These are phyloP conservation scores for Nicotiana rustica DNA, from an alignment of 305 asterid genomes.

Conservation along the genomic window DNA sequence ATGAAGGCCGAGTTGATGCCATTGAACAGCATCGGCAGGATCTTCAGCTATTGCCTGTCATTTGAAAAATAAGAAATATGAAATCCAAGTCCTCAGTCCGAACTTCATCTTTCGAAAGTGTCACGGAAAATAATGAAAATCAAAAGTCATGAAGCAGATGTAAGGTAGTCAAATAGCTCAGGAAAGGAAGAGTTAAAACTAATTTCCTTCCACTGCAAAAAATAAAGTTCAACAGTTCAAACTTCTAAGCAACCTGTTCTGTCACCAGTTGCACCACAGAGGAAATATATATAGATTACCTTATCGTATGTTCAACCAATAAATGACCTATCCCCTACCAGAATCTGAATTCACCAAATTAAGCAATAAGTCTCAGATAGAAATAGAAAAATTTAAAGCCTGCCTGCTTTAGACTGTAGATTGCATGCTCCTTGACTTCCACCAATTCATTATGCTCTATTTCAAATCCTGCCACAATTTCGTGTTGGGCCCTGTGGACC, in stretches of 20 bases:
- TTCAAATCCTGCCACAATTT: conserved; percentile 92
- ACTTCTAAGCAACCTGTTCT: neutral
- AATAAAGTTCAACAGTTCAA: neutral
- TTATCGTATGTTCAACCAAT: conserved; percentile 28
- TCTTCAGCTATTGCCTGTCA: conserved; percentile 88
- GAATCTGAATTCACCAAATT: neutral
- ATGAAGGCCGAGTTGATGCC: conserved; percentile 98
- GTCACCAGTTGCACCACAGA: neutral
- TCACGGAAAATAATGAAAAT: conserved; percentile 22
- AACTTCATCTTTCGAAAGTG: conserved; percentile 10
- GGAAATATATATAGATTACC: conserved; percentile 20
- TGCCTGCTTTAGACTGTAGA: conserved; percentile 89
- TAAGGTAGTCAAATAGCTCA: conserved; percentile 19
- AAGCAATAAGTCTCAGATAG: neutral
- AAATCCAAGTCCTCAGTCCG: conserved; percentile 14
- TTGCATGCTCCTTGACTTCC: conserved; percentile 84
- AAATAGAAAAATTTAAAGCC: conserved; percentile 23
- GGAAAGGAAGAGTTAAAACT: conserved; percentile 5
- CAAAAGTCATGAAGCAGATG: neutral
- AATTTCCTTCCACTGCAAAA: neutral
- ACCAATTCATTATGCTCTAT: conserved; percentile 70
- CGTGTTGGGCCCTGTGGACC: conserved; percentile 95
- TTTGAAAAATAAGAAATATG: conserved; percentile 29
- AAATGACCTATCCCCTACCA: neutral
- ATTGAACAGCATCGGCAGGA: conserved; percentile 89